Evolutionary conservation across 1,284 basidiomycete species (phyloP).

Genomic region (Coniferiporia sulphurascens): DNA sequence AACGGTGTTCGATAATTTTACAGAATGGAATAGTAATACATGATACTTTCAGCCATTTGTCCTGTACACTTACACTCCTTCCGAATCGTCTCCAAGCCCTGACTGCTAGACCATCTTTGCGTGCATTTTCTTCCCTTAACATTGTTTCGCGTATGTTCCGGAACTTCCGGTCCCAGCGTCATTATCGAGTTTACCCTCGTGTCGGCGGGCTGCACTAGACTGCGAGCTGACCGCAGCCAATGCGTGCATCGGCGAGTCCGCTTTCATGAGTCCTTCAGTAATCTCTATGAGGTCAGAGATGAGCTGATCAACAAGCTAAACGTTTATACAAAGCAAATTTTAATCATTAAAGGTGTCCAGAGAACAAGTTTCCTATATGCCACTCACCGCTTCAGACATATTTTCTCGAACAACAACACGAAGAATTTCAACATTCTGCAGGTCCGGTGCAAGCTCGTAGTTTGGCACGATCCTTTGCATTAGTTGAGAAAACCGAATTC

Average conservation of each 20-base stretch:
- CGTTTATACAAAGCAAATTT: conserved; percentile 17
- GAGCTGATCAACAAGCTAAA: conserved; percentile 59
- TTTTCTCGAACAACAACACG: conserved; percentile 84
- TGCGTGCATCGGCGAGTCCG: conserved; percentile 45
- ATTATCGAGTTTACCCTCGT: conserved; percentile 38
- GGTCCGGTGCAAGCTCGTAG: conserved; percentile 73
- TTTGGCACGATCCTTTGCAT: conserved; percentile 74
- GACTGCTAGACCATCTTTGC: neutral
- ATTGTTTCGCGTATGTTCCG: conserved; percentile 65
- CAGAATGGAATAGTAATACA: too few relatives aligned
- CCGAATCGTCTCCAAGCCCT: too few relatives aligned
- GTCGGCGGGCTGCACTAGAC: conserved; percentile 27
- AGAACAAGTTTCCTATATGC: neutral
- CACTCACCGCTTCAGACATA: conserved; percentile 49
- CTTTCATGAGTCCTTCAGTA: conserved; percentile 46
- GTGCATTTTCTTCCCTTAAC: conserved; percentile 34
- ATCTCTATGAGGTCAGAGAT: conserved; percentile 59
- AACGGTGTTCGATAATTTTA: too few relatives aligned
- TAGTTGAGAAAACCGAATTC: neutral
- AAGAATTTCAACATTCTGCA: conserved; percentile 72
- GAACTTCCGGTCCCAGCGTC: conserved; percentile 42
- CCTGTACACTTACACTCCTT: too few relatives aligned
- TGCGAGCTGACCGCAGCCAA: conserved; percentile 40
- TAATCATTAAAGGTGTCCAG: neutral
- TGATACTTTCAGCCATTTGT: too few relatives aligned